Base-by-base conservation (phyloP, 176 grass and related monocot species). In the Avena eriantha region DNA sequence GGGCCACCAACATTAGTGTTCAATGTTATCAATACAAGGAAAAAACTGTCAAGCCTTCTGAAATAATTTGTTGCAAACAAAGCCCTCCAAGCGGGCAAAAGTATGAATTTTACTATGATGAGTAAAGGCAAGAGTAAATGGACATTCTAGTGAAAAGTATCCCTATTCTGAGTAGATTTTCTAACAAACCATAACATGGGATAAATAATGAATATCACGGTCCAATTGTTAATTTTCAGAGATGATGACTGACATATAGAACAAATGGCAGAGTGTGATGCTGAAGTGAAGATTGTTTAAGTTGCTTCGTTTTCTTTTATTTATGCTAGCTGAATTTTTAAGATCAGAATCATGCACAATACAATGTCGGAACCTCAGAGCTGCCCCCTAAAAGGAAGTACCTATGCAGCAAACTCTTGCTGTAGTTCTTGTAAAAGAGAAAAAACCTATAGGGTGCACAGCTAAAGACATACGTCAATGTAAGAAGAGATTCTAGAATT, bases 401-500 rank as follows among this genome's bases (percentile, higher is more conserved):
- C 23, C 17, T 46, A 34, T 41, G 68, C 22, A 85, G 19, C 11
- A 80, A 22, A 41, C 39, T 41, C 68, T 67, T 2, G 17, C 8
- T 48, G 57, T 58, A 21, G 24, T 72, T 70, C 36, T 70, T n/a
- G 0, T 31, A 48, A 23, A 33, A 18, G 2, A 14, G 2, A 14
- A 17, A 19, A 73, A 85, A 73, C 9, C 34, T 73, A 48, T 12
- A 41, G 24, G 14, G 15, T 17, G 6, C 39, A 17, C 43, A 75
- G 54, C 34, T 57, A n/a, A 72, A 57, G 0, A 63, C 58, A 63
- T 11, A 71, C 19, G 18, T 63, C 8, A 33, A 35, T 63, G 24
- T 31, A 75, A 81, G 11, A 21, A 50, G 73, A 6, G 67, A 70
- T 82, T 73, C 59, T 5, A 15, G 19, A 63, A 85, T 77, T 53